Base-by-base conservation (phyloP, 2,329 filamentous ascomycete genomes). In the Monilinia fructigena region DNA sequence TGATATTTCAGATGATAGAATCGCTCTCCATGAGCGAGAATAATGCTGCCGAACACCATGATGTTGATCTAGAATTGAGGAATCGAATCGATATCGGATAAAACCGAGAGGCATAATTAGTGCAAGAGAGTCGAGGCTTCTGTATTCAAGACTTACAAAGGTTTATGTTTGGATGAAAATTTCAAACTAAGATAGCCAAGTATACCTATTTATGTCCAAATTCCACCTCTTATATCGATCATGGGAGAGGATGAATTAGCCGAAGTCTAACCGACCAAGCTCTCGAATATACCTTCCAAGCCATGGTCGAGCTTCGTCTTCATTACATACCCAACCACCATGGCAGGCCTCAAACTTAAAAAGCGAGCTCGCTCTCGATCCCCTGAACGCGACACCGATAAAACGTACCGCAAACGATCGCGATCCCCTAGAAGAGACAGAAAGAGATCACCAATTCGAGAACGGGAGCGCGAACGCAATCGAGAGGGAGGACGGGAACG, bases 401-500 rank as follows among this genome's bases (percentile, higher is more conserved):
- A 52, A 45, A 52, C 47, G 61, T 65, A 65, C 38, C 63, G 63
- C 47, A 60, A 65, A 53, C 45, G 63, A 52, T 65, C 63, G 47
- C 55, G 47, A 65, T 65, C 63, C n/a, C 63, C 63, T 18, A 63
- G 68, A 40, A 77, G 78, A 72, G 75, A 77, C 68, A 74, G 79
- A 72, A 82, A 78, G 71, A 77, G 79, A 63, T 82, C 80, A 8
- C 80, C 80, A 16, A 71, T 71, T 64, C 64, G 69, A 70, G 60
- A 63, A 18, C 23, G 50, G 4, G 31, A 26, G 28, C 76, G 79
- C 40, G 79, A 80, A 56, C 80, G 82, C 65, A 67, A 70, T 59
- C 64, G 69, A 69, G 60, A 63, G 23, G 71, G 70, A 23, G 68
- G 78, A 66, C 78, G 84, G 69, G 82, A 85, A 66, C 79, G 84